Percentiles rank a stretch among this genome's conserved stretches.
Evolutionary conservation across 1,284 basidiomycete species (phyloP).

Genomic region (Volvariella volvacea): DNA sequence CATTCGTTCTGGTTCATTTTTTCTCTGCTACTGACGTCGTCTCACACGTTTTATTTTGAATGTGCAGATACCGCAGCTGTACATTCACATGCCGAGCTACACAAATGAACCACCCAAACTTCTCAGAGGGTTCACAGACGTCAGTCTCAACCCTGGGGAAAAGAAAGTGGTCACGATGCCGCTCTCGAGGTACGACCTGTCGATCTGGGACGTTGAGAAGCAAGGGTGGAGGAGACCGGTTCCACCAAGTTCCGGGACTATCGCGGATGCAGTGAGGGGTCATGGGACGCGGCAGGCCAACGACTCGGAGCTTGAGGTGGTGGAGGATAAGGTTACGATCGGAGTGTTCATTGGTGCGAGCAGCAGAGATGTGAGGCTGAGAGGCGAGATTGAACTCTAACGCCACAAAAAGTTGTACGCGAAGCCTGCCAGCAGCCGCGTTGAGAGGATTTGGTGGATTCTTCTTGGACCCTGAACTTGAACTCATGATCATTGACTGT

Average conservation of each 20-base stretch:
- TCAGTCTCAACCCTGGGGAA: constrained; percentile 42
- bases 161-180: constrained; percentile 40
- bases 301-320: too few species aligned
- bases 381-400: constrained; percentile 12
- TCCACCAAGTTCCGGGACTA: too few species aligned
- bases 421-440: not conserved
- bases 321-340: constrained; percentile 32
- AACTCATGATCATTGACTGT: too few species aligned
- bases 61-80: constrained; percentile 60
- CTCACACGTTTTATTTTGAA: not conserved
- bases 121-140: constrained; percentile 61
- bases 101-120: constrained; percentile 55
- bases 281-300: too few species aligned
- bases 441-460: too few species aligned
- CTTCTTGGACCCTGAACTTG: too few species aligned
- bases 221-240: not conserved
- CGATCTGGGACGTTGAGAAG: constrained; percentile 43
- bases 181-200: constrained; percentile 61
- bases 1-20: not conserved
- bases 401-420: not conserved
- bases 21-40: not conserved
- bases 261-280: too few species aligned
- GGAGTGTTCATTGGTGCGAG: constrained; percentile 45
- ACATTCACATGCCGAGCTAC: constrained; percentile 50
- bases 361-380: constrained; percentile 36